These are phyloP conservation scores for Cephalotrichum gorgonifer DNA, from an alignment of 2,329 filamentous ascomycete genomes.

Conservation along the genomic window DNA sequence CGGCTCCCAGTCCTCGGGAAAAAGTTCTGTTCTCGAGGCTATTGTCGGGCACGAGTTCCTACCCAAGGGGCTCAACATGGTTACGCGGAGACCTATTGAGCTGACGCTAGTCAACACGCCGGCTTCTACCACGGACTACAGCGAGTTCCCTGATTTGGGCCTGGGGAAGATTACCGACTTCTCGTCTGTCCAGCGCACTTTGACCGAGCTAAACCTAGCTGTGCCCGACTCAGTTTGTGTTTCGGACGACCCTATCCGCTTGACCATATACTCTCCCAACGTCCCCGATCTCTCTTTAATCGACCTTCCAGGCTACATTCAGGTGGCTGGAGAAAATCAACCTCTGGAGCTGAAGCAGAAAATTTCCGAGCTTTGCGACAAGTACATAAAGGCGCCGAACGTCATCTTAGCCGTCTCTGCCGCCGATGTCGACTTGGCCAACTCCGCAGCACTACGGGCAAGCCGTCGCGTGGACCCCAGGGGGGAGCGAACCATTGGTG, in stretches of 20 bases:
- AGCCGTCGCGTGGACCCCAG: constrained; percentile 87
- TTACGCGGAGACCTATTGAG: constrained; percentile 90
- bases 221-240: constrained; percentile 88
- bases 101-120: constrained; percentile 93
- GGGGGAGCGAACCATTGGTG: constrained; percentile 91
- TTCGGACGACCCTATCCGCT: constrained; percentile 90
- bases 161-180: constrained; percentile 89
- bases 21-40: constrained; percentile 92
- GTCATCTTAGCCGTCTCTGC: constrained; percentile 96
- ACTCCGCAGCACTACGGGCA: constrained; percentile 84
- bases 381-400: constrained; percentile 94
- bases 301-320: constrained; percentile 94
- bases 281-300: constrained; percentile 94
- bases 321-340: constrained; percentile 85
- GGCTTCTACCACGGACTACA: constrained; percentile 76
- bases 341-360: constrained; percentile 88
- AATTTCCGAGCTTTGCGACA: constrained; percentile 92
- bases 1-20: constrained; percentile 94
- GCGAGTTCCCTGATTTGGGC: constrained; percentile 88
- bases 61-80: constrained; percentile 98
- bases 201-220: constrained; percentile 90
- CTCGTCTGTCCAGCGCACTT: constrained; percentile 77
- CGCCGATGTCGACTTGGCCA: constrained; percentile 92
- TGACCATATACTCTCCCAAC: constrained; percentile 89
- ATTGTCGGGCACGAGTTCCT: constrained; percentile 97